A percentile compares a stretch with the other conserved stretches of the same genome.
phyloP scores from a whole-genome alignment of 495 filamentous ascomycete genomes.

The Aspergillus asperescens region DNA sequence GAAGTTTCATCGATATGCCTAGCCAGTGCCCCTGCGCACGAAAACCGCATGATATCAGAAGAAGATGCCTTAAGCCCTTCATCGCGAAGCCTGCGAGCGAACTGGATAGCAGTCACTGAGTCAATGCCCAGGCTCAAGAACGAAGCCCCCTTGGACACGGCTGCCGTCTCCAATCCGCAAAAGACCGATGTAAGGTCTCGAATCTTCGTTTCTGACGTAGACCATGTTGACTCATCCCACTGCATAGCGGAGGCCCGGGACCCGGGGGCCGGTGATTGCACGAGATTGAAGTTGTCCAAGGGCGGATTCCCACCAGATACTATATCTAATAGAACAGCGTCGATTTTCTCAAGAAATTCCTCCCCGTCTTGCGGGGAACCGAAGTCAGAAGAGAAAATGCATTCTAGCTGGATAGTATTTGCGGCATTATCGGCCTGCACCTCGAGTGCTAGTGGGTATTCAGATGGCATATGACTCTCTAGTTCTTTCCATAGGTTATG shows the following conservation, averaged over 20 bases:
- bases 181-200: conserved; percentile 17
- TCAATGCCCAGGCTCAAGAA: conserved; percentile 34
- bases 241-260: not conserved
- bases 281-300: conserved; percentile 20
- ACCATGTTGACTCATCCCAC: conserved; percentile 25
- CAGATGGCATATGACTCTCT: conserved; percentile 30
- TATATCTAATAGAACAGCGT: conserved; percentile 26
- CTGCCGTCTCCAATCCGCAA: conserved; percentile 12
- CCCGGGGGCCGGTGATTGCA: conserved; percentile 1
- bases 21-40: conserved; percentile 27
- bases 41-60: conserved; percentile 32
- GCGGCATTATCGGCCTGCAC: conserved; percentile 22
- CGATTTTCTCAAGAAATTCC: conserved; percentile 29
- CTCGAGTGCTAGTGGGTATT: conserved; percentile 33
- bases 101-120: conserved; percentile 33
- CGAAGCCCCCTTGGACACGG: conserved; percentile 26
- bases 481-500: conserved; percentile 26
- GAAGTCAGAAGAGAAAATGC: conserved; percentile 22
- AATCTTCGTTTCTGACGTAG: conserved; percentile 19
- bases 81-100: conserved; percentile 25
- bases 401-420: conserved; percentile 20
- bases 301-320: conserved; percentile 22
- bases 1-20: conserved; percentile 15
- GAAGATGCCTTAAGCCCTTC: conserved; percentile 25
- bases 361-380: conserved; percentile 16